These are phyloP conservation scores for Moringa oleifera DNA, from an alignment of 345 rosid genomes.

Conservation along the genomic window DNA sequence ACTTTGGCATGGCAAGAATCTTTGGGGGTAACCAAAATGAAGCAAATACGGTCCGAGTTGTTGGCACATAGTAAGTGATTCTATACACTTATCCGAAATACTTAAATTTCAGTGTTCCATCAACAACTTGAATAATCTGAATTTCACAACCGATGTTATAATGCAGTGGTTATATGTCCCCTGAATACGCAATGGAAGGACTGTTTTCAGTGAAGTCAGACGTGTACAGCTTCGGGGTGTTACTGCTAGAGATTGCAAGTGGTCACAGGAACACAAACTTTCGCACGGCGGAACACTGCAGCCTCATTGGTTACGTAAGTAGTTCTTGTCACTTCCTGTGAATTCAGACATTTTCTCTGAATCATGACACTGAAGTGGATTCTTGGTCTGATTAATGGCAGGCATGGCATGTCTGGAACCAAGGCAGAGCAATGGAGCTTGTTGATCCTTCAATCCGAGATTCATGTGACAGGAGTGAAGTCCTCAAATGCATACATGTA, in stretches of 20 bases:
- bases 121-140: neutral
- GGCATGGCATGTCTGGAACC: slow-evolving; percentile 81
- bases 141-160: neutral
- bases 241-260: slow-evolving; percentile 53
- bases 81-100: neutral
- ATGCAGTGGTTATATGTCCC: slow-evolving; percentile 71
- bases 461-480: slow-evolving; percentile 38
- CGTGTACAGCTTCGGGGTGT: slow-evolving; percentile 69
- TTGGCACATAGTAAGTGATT: slow-evolving; percentile 58
- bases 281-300: slow-evolving; percentile 29
- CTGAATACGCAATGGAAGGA: slow-evolving; percentile 80
- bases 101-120: neutral
- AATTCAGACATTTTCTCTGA: neutral
- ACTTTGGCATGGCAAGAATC: slow-evolving; percentile 69
- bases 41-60: slow-evolving; percentile 53
- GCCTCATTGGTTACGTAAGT: slow-evolving; percentile 55
- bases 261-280: slow-evolving; percentile 53
- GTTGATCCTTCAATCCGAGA: slow-evolving; percentile 45
- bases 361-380: neutral
- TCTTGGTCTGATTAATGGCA: slow-evolving; percentile 22
- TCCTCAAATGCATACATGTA: slow-evolving; percentile 62
- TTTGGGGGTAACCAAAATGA: slow-evolving; percentile 47
- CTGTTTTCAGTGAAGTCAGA: slow-evolving; percentile 64
- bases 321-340: neutral
- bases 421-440: slow-evolving; percentile 51